Evolutionary conservation across 2,329 filamentous ascomycete genomes (phyloP).

Genomic region (Rugonectria rugulosa): DNA sequence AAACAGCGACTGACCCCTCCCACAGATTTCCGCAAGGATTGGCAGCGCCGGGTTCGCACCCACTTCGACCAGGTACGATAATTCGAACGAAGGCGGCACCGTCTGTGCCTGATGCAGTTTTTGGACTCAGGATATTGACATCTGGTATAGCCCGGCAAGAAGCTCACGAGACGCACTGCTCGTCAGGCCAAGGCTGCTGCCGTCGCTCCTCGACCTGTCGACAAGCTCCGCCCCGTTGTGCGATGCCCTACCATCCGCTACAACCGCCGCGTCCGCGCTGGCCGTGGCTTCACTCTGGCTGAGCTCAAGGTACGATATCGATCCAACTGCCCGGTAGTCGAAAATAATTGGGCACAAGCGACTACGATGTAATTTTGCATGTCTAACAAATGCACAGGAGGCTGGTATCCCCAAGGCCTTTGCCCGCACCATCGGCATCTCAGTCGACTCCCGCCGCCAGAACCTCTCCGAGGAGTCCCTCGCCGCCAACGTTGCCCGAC

Average conservation of each 20-base stretch:
- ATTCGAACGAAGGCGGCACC: slow-evolving; percentile 24
- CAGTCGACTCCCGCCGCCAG: slow-evolving; percentile 94
- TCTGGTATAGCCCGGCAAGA: slow-evolving; percentile 82
- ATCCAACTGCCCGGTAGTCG: background rate
- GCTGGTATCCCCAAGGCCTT: slow-evolving; percentile 94
- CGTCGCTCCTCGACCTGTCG: slow-evolving; percentile 94
- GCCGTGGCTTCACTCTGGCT: slow-evolving; percentile 95
- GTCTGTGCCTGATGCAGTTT: slow-evolving; percentile 12
- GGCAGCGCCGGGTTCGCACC: slow-evolving; percentile 97
- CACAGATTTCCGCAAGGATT: slow-evolving; percentile 98
- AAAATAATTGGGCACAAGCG: background rate
- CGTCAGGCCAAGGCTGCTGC: slow-evolving; percentile 95
- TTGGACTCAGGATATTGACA: slow-evolving; percentile 45
- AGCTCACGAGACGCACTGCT: slow-evolving; percentile 89
- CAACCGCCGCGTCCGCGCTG: slow-evolving; percentile 96
- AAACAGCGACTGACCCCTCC: slow-evolving; percentile 49
- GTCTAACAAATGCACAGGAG: slow-evolving; percentile 68
- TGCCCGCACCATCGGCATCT: slow-evolving; percentile 94
- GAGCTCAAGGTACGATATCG: slow-evolving; percentile 89
- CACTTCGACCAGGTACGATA: slow-evolving; percentile 98
- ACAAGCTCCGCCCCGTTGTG: slow-evolving; percentile 95
- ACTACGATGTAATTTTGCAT: slow-evolving; percentile 12
- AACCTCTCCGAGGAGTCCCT: slow-evolving; percentile 98
- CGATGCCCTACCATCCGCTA: slow-evolving; percentile 99
- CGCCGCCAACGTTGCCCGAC: slow-evolving; percentile 92